Percentiles rank a stretch among this genome's conserved stretches.
Evolutionary conservation across 345 rosid genomes (phyloP).

Genomic region (Ceriops decandra): DNA sequence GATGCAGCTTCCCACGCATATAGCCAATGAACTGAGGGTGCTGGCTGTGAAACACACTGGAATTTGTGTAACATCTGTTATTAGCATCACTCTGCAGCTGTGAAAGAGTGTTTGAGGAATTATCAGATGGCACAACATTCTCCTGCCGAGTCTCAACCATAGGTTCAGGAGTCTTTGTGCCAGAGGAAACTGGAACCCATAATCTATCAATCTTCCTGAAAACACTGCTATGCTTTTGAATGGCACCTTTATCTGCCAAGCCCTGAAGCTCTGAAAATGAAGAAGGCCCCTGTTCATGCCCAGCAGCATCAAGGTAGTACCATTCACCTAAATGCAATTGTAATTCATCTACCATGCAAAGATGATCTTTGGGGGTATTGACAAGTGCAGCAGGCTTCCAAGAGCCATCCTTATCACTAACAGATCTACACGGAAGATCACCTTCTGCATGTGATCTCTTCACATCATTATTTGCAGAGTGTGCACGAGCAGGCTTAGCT

Average conservation of each 20-base stretch:
- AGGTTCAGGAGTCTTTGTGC: slow-evolving; percentile 41
- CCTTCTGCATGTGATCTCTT: slow-evolving; percentile 58
- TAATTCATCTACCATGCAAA: slow-evolving; percentile 63
- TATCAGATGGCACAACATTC: slow-evolving; percentile 32
- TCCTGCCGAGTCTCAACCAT: slow-evolving; percentile 31
- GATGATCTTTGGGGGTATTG: slow-evolving; percentile 56
- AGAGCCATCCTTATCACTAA: slow-evolving; percentile 42
- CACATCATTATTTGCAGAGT: slow-evolving; percentile 55
- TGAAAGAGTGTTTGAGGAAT: slow-evolving; percentile 38
- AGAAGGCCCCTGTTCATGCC: slow-evolving; percentile 85
- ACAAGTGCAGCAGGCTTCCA: slow-evolving; percentile 45
- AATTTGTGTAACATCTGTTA: slow-evolving; percentile 27
- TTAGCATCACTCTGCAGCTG: slow-evolving; percentile 25
- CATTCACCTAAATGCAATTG: slow-evolving; percentile 93
- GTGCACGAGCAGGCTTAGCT: slow-evolving; percentile 60
- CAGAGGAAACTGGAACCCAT: slow-evolving; percentile 76
- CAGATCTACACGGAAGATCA: slow-evolving; percentile 46
- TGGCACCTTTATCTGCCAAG: slow-evolving; percentile 64
- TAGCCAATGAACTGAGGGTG: slow-evolving; percentile 96
- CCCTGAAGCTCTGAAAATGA: slow-evolving; percentile 69
- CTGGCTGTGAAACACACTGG: slow-evolving; percentile 50
- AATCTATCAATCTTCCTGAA: slow-evolving; percentile 83
- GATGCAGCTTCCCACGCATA: slow-evolving; percentile 90
- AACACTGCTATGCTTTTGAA: slow-evolving; percentile 69
- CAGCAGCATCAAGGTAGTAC: slow-evolving; percentile 92